phyloP scores from a whole-genome alignment of 768 basidiomycete species.

The Suillus ampliporus region DNA sequence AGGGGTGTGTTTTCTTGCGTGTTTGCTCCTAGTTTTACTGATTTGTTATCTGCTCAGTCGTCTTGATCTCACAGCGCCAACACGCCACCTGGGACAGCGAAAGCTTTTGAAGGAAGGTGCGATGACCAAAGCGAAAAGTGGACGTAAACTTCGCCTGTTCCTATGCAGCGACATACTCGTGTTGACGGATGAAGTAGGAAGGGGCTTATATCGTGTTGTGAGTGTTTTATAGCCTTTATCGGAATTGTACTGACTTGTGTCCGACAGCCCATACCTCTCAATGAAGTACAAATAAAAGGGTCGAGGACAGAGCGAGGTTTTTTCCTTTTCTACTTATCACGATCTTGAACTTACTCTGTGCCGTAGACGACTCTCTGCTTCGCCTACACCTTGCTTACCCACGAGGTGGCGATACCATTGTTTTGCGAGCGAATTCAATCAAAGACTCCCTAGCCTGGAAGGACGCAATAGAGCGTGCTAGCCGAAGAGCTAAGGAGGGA shows the following conservation, averaged over 20 bases:
- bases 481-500: constrained; percentile 21
- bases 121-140: constrained; percentile 83
- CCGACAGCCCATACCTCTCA: constrained; percentile 75
- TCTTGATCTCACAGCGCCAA: constrained; percentile 90
- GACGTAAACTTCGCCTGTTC: constrained; percentile 75
- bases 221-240: constrained; percentile 28
- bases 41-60: constrained; percentile 51
- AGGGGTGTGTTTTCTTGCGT: constrained; percentile 58
- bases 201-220: constrained; percentile 84
- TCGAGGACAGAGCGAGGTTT: constrained; percentile 55
- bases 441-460: constrained; percentile 65
- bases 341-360: not conserved
- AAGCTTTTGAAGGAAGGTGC: constrained; percentile 80
- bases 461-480: constrained; percentile 40
- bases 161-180: constrained; percentile 92
- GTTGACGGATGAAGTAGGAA: constrained; percentile 73
- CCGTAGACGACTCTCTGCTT: constrained; percentile 70
- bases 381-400: constrained; percentile 70
- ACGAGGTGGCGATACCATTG: constrained; percentile 74
- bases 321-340: constrained; percentile 16
- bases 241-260: not conserved
- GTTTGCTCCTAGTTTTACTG: constrained; percentile 16
- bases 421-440: constrained; percentile 58
- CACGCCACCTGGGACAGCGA: constrained; percentile 82
- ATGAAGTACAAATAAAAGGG: constrained; percentile 65